Evolutionary conservation across 1,284 basidiomycete genomes (phyloP).

Genomic region (Mycosarcoma mackinlayi): DNA sequence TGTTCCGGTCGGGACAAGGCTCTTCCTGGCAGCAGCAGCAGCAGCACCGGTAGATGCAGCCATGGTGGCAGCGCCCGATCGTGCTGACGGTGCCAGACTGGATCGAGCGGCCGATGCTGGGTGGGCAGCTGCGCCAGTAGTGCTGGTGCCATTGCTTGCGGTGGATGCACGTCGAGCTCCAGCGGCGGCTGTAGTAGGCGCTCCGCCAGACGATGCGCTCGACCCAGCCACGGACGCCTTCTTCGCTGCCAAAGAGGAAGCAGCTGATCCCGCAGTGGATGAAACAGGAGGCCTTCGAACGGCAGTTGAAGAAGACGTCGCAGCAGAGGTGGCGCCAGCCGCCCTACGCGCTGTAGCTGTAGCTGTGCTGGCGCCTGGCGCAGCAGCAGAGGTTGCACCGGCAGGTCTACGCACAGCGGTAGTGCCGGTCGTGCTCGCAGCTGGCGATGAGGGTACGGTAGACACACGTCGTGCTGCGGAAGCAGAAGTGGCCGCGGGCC

Average conservation of each 20-base stretch:
- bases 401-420: constrained; percentile 14
- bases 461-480: constrained; percentile 25
- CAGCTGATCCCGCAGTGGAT: constrained; percentile 18
- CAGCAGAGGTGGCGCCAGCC: constrained; percentile 17
- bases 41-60: constrained; percentile 17
- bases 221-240: constrained; percentile 29
- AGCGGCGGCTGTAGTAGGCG: constrained; percentile 25
- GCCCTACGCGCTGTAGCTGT: constrained; percentile 31
- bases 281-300: constrained; percentile 44
- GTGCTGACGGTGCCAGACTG: constrained; percentile 22
- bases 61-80: constrained; percentile 9
- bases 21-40: constrained; percentile 26
- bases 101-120: constrained; percentile 31
- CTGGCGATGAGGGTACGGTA: constrained; percentile 41
- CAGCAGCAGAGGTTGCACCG: constrained; percentile 11
- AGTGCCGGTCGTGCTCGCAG: constrained; percentile 18
- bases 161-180: constrained; percentile 42
- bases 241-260: constrained; percentile 27
- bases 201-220: constrained; percentile 24
- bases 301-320: constrained; percentile 22
- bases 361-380: constrained; percentile 13
- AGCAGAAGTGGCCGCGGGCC: constrained; percentile 19
- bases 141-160: constrained; percentile 38
- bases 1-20: constrained; percentile 25
- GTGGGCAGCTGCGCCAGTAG: constrained; percentile 20